Base-by-base conservation (phyloP, 441 rosid species). In the Daphne laureola region DNA sequence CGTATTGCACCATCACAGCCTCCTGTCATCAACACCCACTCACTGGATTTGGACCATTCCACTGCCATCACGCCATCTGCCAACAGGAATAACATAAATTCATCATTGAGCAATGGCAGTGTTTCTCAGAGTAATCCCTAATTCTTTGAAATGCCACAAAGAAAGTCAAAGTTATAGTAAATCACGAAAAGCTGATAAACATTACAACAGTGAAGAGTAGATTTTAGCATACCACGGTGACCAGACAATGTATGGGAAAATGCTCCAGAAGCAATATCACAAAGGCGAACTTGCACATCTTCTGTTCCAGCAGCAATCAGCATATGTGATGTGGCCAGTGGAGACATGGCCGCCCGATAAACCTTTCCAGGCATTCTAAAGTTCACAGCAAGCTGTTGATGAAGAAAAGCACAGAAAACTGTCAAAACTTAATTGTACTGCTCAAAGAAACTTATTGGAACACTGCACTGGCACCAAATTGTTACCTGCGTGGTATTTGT, bases 1-100 rank as follows among this genome's bases (percentile, higher is more conserved):
- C 98, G 86, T 72, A 86, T 86, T 12, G 98, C 96, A 59, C 97
- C 98, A 71, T 92, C 96, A 75, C 90, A 88, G 1, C 97, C 98
- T 15, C 94, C 98, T 3, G 98, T 86, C 55, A 84, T 59, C 78
- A 92, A 70, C 63, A 88, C 76, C 90, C 89, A 92, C 73, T 92
- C 98, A 59, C 80, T 88, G 46, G 96, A 86, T 58, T 83, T 75
- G 65, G 98, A 86, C 98, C 98, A 92, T 66, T 92, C 91, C 54
- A 83, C 88, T 6, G 96, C 58, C 98, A 86, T 86, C 64, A 89
- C 83, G 43, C 98, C 87, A 78, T 84, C 98, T 86, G 78, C 65
- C 71, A 59, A 57, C 72, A 68, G 11, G 51, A 56, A 62, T 43
- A 71, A 55, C 15, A 51, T 35, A 47, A 51, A 35, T 26, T 16